Conservation (phyloP, 441 rosid species). For the Daphne laureola region DNA sequence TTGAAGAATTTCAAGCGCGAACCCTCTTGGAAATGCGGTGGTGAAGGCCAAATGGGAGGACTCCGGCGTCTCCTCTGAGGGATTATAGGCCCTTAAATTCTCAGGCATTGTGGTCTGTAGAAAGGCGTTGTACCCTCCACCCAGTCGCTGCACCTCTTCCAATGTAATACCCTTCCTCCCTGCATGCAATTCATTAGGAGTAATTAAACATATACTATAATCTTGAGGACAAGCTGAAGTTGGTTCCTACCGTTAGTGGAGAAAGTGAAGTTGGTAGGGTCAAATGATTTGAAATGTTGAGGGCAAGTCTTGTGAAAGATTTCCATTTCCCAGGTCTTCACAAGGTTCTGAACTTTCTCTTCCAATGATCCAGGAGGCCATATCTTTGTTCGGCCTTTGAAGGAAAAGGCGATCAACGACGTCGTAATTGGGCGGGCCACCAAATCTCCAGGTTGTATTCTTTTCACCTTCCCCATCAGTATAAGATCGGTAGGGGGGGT, state of each 20-base stretch:
- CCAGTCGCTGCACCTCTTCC: conserved; percentile 31
- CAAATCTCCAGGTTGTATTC: conserved; percentile 40
- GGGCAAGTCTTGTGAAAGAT: conserved; percentile 34
- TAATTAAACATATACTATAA: too few species aligned
- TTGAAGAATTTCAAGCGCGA: conserved; percentile 49
- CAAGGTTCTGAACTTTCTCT: conserved; percentile 53
- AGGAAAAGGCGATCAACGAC: conserved; percentile 43
- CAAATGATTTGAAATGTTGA: conserved; percentile 32
- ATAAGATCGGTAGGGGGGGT: too few species aligned
- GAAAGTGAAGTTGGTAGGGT: conserved; percentile 26
- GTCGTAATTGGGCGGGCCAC: conserved; percentile 43
- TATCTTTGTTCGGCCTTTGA: conserved; percentile 48
- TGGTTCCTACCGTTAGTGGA: conserved; percentile 60
- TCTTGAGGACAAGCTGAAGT: too few species aligned
- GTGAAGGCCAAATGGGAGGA: conserved; percentile 40
- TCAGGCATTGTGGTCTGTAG: conserved; percentile 48
- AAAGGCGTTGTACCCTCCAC: conserved; percentile 53
- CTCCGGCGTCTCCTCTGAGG: conserved; percentile 43
- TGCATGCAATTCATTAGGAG: too few species aligned
- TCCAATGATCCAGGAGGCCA: conserved; percentile 61
- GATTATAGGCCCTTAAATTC: conserved; percentile 36
- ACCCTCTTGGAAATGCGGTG: conserved; percentile 48
- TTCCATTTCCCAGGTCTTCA: conserved; percentile 72
- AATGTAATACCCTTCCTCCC: conserved; percentile 36
- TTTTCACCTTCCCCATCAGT: conserved; percentile 36